Base-by-base conservation (phyloP, 148 eudicot genomes). In the Amaranthus hypochondriacus region DNA sequence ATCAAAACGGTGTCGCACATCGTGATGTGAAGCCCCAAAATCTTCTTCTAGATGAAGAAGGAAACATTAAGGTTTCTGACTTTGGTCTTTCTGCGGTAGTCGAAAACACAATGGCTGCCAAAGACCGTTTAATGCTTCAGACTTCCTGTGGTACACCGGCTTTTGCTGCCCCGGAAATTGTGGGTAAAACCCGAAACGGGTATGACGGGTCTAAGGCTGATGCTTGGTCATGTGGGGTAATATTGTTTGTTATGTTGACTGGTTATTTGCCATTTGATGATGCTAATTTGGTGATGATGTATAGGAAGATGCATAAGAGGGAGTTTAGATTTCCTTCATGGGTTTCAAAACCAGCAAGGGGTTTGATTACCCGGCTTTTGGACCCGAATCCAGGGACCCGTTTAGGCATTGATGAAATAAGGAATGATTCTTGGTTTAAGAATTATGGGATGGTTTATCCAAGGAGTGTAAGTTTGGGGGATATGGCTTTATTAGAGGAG, bases 211-310 rank as follows among this genome's bases (percentile, higher is more conserved):
- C 82, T 6, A 87, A 87, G 74, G 91, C 93, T 2, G 98, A 92
- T 56, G 90, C 96, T 3, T 92, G 93, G 93, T 92, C 98, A 0
- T 90, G 96, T 69, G 98, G 98, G 15, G 89, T 92, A 0, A 85
- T 92, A 8, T 72, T 92, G 55, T 92, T 83, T 68, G 86, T 80
- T 42, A 75, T 92, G 70, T 76, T 92, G 14, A 72, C 87, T 0
- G 98, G 98, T 0, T 73, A 58, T 15, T 73, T 92, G 3, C 98
- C 98, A 0, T 92, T 88, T 57, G 93, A 92, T 66, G 96, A 90
- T 53, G 56, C 76, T 5, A 88, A 92, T 62, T 75, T 92, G 48
- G 74, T 85, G 4, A 14, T 77, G 42, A 90, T 92, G 98, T 88
- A 87, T 51, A 63, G 87, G 59, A 89, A 88, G 77, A 87, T 87